Evolutionary conservation across 2,329 filamentous ascomycete genomes (phyloP), one percentile per base, ranked within the genome.

Genomic region (Endoconidiophora polonica): DNA sequence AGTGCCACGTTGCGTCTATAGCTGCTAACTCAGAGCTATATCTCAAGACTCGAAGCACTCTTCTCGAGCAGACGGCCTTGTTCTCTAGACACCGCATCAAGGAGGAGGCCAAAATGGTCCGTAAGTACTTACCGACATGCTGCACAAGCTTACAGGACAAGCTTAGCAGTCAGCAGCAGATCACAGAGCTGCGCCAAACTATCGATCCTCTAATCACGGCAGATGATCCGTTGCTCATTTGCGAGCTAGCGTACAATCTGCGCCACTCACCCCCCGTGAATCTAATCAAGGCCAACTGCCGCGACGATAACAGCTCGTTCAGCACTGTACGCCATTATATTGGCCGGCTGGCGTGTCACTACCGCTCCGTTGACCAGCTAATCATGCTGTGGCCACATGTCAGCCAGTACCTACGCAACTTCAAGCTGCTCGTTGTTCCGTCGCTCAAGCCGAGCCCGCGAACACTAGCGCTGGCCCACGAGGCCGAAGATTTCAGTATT

Each of bases 321-420:
- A n/a, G 22, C 3, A 10, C 24, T 2, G 36, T 37, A 4, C 22
- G 41, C 16, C 49, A 50, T 37, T 46, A 33, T 36, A 40, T 46
- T 16, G 49, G 49, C 10, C 43, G 49, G 6, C 37, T 50, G 9
- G 36, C 43, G 1, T 37, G 36, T 6, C 49, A 50, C 24, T 23
- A 42, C 37, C 37, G 49, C 33, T 36, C 49, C 7, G 43, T 50
- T 4, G 10, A 42, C 5, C 4, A n/a, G 14, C 12, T 50, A 22
- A 14, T 50, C 10, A 44, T 41, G 12, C 16, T 37, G 12, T 46
- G 43, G 49, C 36, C 39, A 5, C 24, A 46, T 7, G 43, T 50
- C 5, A 33, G 36, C 4, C 5, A 10, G 7, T 50, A 46, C n/a
- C 33, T 50, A 7, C 3, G 3, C 14, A n/a, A 26, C 26, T 33